Conservation (phyloP, 1,139 yeast species). For the Suhomyces terraborum region DNA sequence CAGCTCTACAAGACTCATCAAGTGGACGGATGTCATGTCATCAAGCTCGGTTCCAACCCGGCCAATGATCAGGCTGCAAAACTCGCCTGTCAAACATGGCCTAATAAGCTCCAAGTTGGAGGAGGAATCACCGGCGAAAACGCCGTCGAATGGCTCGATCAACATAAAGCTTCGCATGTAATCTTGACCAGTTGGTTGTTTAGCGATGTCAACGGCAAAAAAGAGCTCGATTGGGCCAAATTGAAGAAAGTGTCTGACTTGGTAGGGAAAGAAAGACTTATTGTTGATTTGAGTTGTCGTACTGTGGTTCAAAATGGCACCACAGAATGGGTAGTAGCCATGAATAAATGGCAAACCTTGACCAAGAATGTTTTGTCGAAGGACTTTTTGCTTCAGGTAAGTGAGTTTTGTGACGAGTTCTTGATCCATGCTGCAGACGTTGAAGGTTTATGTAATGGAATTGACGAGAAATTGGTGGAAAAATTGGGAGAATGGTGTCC, state of each 20-base stretch:
- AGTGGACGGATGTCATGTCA: slow-evolving; percentile 84
- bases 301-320: slow-evolving; percentile 33
- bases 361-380: slow-evolving; percentile 61
- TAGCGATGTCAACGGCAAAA: slow-evolving; percentile 42
- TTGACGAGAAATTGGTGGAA: slow-evolving; percentile 73
- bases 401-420: slow-evolving; percentile 78
- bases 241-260: slow-evolving; percentile 46
- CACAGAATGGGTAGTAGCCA: slow-evolving; percentile 83
- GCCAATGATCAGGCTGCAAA: slow-evolving; percentile 83
- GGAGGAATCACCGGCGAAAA: slow-evolving; percentile 84
- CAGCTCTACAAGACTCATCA: slow-evolving; percentile 59
- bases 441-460: slow-evolving; percentile 92
- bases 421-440: slow-evolving; percentile 97
- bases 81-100: slow-evolving; percentile 77
- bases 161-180: slow-evolving; percentile 70
- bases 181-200: slow-evolving; percentile 94
- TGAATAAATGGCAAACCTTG: slow-evolving; percentile 94
- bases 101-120: slow-evolving; percentile 75
- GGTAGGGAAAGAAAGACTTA: slow-evolving; percentile 69
- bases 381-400: slow-evolving; percentile 55
- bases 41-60: slow-evolving; percentile 75
- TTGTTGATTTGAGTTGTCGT: slow-evolving; percentile 90
- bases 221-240: slow-evolving; percentile 57
- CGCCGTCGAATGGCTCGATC: slow-evolving; percentile 71
- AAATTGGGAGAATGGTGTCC: slow-evolving; percentile 80